phyloP scores from a whole-genome alignment of 257 asterid species.

The Scutellaria minor region DNA sequence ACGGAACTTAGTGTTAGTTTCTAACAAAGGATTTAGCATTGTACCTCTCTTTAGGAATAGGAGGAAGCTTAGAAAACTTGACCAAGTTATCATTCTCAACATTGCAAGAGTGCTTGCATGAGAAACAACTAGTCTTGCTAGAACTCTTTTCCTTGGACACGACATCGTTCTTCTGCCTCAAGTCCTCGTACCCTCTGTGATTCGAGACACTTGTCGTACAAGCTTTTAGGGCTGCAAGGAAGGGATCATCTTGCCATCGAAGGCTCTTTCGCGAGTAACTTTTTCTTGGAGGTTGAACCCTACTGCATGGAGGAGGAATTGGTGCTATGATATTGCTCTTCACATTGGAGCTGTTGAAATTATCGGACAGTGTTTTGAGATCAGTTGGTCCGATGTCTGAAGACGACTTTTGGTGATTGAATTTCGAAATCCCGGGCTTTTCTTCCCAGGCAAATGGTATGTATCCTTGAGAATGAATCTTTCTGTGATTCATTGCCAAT shows the following conservation, averaged over 20 bases:
- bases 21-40: constrained; percentile 36
- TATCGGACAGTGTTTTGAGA: not conserved
- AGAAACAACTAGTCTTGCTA: constrained; percentile 37
- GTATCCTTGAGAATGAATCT: constrained; percentile 43
- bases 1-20: not conserved
- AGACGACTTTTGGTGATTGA: constrained; percentile 37
- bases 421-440: constrained; percentile 68
- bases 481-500: constrained; percentile 52
- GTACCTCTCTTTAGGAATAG: constrained; percentile 51
- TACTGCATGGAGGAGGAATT: constrained; percentile 54
- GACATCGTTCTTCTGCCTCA: constrained; percentile 23
- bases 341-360: no score
- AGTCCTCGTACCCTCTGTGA: constrained; percentile 1
- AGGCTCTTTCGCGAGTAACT: constrained; percentile 33
- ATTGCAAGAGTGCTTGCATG: constrained; percentile 55
- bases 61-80: constrained; percentile 54
- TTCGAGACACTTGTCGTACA: constrained; percentile 41
- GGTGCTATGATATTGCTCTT: no score
- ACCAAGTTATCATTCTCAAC: constrained; percentile 51
- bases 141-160: constrained; percentile 26
- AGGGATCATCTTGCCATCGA: constrained; percentile 58
- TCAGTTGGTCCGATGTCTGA: constrained; percentile 1
- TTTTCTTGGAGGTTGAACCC: constrained; percentile 26
- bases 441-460: constrained; percentile 88
- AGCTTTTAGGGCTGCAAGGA: constrained; percentile 55